These are phyloP conservation scores for Datura wrightii DNA, from an alignment of 257 asterid species.

Conservation along the genomic window DNA sequence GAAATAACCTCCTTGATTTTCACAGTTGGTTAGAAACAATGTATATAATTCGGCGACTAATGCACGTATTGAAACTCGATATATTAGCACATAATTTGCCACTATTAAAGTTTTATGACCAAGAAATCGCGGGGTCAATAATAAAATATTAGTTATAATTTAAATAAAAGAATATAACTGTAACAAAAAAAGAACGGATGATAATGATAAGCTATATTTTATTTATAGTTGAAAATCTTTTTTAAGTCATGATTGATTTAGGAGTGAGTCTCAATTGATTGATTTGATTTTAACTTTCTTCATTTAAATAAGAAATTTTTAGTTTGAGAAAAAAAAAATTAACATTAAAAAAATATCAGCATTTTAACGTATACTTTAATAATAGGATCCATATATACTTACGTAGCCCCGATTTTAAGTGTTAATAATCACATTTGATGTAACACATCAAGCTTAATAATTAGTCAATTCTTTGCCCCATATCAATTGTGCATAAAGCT, in stretches of 20 bases:
- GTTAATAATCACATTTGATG: background rate
- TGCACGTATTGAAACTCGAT: background rate
- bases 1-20: background rate
- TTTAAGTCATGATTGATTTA: too few relatives aligned
- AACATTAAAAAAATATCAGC: too few relatives aligned
- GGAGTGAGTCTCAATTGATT: too few relatives aligned
- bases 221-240: too few relatives aligned
- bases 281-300: too few relatives aligned
- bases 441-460: background rate
- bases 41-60: background rate
- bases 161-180: too few relatives aligned
- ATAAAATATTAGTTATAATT: too few relatives aligned
- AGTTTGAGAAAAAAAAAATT: too few relatives aligned
- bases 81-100: background rate
- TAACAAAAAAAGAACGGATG: too few relatives aligned
- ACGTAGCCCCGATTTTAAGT: background rate
- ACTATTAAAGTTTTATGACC: background rate
- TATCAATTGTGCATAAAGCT: background rate
- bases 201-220: too few relatives aligned
- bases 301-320: too few relatives aligned
- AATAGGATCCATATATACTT: background rate
- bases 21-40: background rate
- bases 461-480: background rate
- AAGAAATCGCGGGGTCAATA: background rate
- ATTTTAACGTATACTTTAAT: too few relatives aligned